Conservation (phyloP, 1,284 basidiomycete species). For the Cryptococcus sp. region DNA sequence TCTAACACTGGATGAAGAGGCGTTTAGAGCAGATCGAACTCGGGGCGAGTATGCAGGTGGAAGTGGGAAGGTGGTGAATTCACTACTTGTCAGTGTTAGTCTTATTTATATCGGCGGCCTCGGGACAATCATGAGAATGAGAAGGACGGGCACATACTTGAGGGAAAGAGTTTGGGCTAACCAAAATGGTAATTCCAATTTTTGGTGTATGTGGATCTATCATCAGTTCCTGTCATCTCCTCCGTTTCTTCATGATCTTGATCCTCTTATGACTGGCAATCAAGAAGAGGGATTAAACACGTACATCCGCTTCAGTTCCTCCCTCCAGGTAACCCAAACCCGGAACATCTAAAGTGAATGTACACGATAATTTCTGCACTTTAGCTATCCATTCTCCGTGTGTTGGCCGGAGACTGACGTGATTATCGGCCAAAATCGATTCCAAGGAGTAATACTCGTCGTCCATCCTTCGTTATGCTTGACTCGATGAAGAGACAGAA, state of each 20-base stretch:
- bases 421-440: slow-evolving; percentile 82
- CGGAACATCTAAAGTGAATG: slow-evolving; percentile 77
- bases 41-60: slow-evolving; percentile 68
- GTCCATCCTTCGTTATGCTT: slow-evolving; percentile 65
- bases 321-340: slow-evolving; percentile 82
- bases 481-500: background rate
- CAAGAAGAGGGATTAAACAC: background rate
- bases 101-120: background rate
- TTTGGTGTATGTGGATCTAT: slow-evolving; percentile 67
- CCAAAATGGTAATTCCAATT: slow-evolving; percentile 79
- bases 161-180: slow-evolving; percentile 74
- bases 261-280: background rate
- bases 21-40: slow-evolving; percentile 77
- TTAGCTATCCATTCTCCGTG: background rate
- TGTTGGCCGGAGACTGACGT: slow-evolving; percentile 51
- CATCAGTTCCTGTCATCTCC: background rate
- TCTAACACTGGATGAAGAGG: slow-evolving; percentile 73
- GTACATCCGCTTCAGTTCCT: slow-evolving; percentile 70
- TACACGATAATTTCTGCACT: slow-evolving; percentile 77
- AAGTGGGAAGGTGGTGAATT: slow-evolving; percentile 79
- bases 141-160: slow-evolving; percentile 56
- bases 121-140: background rate
- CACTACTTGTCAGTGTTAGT: slow-evolving; percentile 52
- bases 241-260: slow-evolving; percentile 6
- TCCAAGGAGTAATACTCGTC: slow-evolving; percentile 83